Evolutionary conservation across 768 basidiomycete species (phyloP).

Genomic region (Lactarius hatsudake): DNA sequence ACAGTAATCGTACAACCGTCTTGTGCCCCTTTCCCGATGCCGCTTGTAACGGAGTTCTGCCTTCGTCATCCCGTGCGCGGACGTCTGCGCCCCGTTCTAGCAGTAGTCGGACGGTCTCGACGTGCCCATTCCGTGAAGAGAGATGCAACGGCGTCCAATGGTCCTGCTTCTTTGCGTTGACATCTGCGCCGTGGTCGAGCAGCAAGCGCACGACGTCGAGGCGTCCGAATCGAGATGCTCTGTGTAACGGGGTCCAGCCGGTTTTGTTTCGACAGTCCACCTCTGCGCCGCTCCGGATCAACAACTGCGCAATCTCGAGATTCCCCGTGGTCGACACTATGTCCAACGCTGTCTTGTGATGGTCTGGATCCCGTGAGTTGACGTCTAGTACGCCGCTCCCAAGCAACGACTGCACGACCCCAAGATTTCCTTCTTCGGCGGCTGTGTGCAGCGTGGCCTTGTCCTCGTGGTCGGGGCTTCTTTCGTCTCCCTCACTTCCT

Average conservation of each 20-base stretch:
- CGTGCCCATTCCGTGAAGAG: conserved; percentile 3
- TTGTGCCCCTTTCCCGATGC: not conserved
- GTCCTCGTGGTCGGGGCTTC: too few relatives aligned
- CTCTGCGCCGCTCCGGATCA: not conserved
- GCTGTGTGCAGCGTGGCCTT: conserved; percentile 1
- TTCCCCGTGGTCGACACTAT: not conserved
- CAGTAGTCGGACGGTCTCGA: not conserved
- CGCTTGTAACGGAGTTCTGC: not conserved
- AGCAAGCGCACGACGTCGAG: not conserved
- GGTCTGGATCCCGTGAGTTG: not conserved
- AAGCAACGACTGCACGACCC: conserved; percentile 3
- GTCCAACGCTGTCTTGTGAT: not conserved
- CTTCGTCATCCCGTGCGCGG: not conserved
- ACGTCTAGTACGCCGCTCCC: not conserved
- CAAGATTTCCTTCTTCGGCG: not conserved
- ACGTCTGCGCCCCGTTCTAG: conserved; percentile 8
- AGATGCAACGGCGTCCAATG: conserved; percentile 9
- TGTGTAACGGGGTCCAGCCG: conserved; percentile 8
- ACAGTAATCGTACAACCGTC: conserved; percentile 1
- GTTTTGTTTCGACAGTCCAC: not conserved
- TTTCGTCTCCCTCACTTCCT: not conserved
- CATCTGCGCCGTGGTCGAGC: not conserved
- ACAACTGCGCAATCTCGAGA: not conserved
- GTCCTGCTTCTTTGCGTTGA: conserved; percentile 3
- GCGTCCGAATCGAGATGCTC: not conserved